Percentiles rank a stretch among this genome's conserved stretches.
Conservation (phyloP, 305 asterid species). For the Coffea humblotiana region DNA sequence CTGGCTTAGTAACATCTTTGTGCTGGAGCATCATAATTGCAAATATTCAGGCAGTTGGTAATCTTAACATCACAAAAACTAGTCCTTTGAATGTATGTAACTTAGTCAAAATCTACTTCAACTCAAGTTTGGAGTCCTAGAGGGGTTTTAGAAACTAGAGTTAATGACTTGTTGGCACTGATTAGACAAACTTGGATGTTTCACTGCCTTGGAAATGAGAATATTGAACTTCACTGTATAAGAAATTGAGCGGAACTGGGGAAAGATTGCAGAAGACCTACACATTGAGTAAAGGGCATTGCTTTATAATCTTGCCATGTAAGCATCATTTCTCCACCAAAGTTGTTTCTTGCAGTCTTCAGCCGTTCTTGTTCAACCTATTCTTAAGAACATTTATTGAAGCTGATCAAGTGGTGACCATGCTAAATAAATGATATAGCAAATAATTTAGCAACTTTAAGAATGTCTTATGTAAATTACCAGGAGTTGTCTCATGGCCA, state of each 20-base stretch:
- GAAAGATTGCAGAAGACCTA: conserved; percentile 14
- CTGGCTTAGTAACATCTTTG: neutral
- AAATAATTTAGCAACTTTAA: conserved; percentile 4
- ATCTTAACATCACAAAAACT: neutral
- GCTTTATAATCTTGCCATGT: conserved; percentile 83
- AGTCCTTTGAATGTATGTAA: neutral
- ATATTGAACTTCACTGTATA: neutral
- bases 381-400: conserved; percentile 17
- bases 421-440: neutral
- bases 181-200: neutral
- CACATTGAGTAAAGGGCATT: conserved; percentile 87
- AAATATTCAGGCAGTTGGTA: neutral
- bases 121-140: neutral
- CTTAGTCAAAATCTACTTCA: neutral
- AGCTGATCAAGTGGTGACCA: neutral
- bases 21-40: neutral
- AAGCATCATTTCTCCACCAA: conserved; percentile 48
- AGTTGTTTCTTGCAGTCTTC: conserved; percentile 33
- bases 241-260: neutral
- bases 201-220: neutral
- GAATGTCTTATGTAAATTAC: conserved; percentile 30
- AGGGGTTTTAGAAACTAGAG: neutral
- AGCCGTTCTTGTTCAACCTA: conserved; percentile 78
- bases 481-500: conserved; percentile 71
- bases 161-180: neutral